Evolutionary conservation across 257 asterid genomes (phyloP), one percentile per base, ranked within the genome.

Genomic region (Lycium barbarum): DNA sequence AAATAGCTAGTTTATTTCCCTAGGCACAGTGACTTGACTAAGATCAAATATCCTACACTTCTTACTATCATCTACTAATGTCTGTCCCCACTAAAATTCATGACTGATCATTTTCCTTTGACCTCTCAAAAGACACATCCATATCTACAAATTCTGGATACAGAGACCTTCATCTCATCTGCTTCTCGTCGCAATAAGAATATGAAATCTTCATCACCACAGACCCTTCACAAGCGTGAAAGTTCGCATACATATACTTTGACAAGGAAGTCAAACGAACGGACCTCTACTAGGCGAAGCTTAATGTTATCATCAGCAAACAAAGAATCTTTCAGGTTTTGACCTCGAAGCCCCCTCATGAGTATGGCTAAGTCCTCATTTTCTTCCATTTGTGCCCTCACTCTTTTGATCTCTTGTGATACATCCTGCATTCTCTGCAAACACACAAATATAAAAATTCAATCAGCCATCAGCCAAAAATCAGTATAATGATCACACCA

Each of bases 331-430:
- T 87, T 87, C 94, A 97, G 88, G 89, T 97, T 97, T 90, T 95
- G 98, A 58, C 99, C 98, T 68, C 99, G 90, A 83, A 97, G 98
- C 85, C 99, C 99, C 88, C 89, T 93, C 99, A 97, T 97, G 35
- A 97, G 96, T 81, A 89, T 86, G 63, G 99, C 90, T 88, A 97
- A 83, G 84, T 97, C 90, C 88, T 97, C 99, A 58, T 97, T 92
- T 90, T 95, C 98, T 89, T 97, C 99, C 99, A 97, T 97, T 85
- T 97, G 97, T 5, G 98, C 98, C 89, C 99, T 92, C 86, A 97
- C 97, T 84, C 97, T 90, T 85, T 97, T 97, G 84, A 97, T 97
- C 91, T 97, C 98, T 85, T 91, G 88, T 3, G 99, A 97, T 59
- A 97, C 97, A 89, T 93, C 98, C 88, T 89, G 95, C 88, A 97